These are phyloP conservation scores for Conticribra weissflogii DNA, from an alignment of 108 stramenopile genomes.

Conservation along the genomic window DNA sequence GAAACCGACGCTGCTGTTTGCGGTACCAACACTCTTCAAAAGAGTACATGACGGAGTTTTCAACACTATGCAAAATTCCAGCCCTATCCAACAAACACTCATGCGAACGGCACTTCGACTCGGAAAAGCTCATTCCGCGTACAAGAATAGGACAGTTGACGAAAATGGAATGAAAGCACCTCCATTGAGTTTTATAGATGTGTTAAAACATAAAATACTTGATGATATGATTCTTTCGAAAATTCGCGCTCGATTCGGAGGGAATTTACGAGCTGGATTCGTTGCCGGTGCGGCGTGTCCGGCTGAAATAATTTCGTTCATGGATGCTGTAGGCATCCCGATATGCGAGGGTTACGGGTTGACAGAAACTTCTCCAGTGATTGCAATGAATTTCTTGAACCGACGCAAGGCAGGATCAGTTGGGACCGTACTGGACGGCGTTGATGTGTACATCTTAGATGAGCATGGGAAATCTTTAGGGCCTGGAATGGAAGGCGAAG, in stretches of 20 bases:
- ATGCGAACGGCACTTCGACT: slow-evolving; percentile 75
- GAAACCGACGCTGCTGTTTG: slow-evolving; percentile 83
- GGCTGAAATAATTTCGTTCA: slow-evolving; percentile 86
- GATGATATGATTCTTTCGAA: slow-evolving; percentile 84
- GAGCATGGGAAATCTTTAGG: slow-evolving; percentile 66
- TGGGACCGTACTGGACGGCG: slow-evolving; percentile 78
- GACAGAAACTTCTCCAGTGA: slow-evolving; percentile 92
- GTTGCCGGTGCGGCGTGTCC: slow-evolving; percentile 92
- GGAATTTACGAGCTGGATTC: slow-evolving; percentile 76
- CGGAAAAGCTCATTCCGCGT: slow-evolving; percentile 62
- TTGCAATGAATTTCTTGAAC: slow-evolving; percentile 77
- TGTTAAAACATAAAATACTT: slow-evolving; percentile 53
- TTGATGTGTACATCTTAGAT: slow-evolving; percentile 72
- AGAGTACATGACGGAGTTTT: slow-evolving; percentile 92
- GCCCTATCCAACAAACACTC: slow-evolving; percentile 62
- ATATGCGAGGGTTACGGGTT: slow-evolving; percentile 93
- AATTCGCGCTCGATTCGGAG: slow-evolving; percentile 92
- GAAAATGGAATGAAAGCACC: slow-evolving; percentile 15
- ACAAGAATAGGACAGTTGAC: slow-evolving; percentile 29
- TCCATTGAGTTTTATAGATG: slow-evolving; percentile 57
- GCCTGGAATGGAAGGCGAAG: slow-evolving; percentile 85
- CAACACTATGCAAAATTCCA: slow-evolving; percentile 75
- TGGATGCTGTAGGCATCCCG: slow-evolving; percentile 91
- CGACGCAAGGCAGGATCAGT: slow-evolving; percentile 73
- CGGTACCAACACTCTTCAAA: slow-evolving; percentile 96